Base-by-base conservation (phyloP, 225 moss, liverwort and hornwort genomes). In the Neckera pumila region DNA sequence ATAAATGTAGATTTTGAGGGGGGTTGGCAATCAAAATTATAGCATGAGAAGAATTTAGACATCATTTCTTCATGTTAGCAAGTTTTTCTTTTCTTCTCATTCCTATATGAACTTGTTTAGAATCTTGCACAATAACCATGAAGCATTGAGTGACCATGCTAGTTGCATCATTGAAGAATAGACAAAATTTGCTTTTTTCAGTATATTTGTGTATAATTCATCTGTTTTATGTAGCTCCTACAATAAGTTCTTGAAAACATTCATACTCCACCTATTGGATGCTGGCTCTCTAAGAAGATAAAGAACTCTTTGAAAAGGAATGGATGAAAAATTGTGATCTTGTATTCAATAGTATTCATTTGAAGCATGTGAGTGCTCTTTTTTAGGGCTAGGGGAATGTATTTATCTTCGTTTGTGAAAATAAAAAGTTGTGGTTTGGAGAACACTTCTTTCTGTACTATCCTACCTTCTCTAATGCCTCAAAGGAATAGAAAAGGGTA, bases 361-460 rank as follows among this genome's bases (percentile, higher is more conserved):
- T 56, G 4, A 36, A n/a, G n/a, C 4, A 25, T n/a, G 25, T 54
- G 2, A 6, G 2, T 15, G 51, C 12, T n/a, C n/a, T n/a, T 10
- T 54, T 7, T 16, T 9, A 7, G 7, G 26, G 6, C 6, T 25
- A 7, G 4, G 0, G 4, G 15, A 34, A 49, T 23, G 6, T 1
- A 0, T 34, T 78, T 78, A 2, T 56, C 0, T 7, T 36, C 17
- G 11, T 7, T 30, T 47, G 7, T 18, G 1, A 11, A 30, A 56
- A n/a, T 56, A 25, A 19, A 31, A 30, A 78, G 47, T 47, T 47
- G 2, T 49, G 2, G 4, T 33, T 76, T 34, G 0, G 2, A 0
- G 1, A 4, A 51, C 3, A 12, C 2, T 2, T 33, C 8, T 76
- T 51, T 21, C 2, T 0, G 0, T 21, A 21, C 49, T 33, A 1